Base-by-base conservation (phyloP, 805 yeast genomes). In the Saccharomyces paradoxus region DNA sequence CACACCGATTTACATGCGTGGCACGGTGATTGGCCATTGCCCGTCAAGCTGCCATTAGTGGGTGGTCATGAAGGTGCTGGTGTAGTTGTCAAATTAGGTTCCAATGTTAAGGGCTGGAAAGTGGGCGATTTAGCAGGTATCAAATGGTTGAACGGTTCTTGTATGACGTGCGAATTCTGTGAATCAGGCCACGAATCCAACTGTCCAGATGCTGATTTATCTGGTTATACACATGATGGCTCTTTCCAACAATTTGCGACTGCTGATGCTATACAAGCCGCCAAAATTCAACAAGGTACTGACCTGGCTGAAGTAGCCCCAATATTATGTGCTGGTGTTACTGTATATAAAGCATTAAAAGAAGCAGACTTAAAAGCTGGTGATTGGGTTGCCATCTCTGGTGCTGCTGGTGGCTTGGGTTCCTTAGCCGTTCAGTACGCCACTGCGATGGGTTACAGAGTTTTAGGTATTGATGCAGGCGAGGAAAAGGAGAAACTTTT, bases 181-280 rank as follows among this genome's bases (percentile, higher is more conserved):
- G 80, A 79, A 60, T 66, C 64, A 49, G 74, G 79, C 49, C 63
- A 69, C 55, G 86, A 81, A 69, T 73, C 84, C 50, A 79, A 77
- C 66, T 81, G 86, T 73, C 56, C 56, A 29, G 56, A 68, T 26
- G 82, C 81, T 14, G 82, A 76, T 55, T 71, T 79, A 56, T 78
- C 81, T 12, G 84, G 84, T 59, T 79, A 78, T 69, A 77, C 81
- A 13, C 81, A 77, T 58, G 82, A 79, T 60, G 84, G 96, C 58
- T 82, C 94, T 21, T 87, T 89, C 82, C 95, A 89, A 72, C 88
- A 88, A 73, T 88, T 86, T 68, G 92, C 91, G 41, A 83, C 91
- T 47, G 95, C 91, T 37, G 90, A 87, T 71, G 90, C 92, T 27
- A 77, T 85, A 50, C 94, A 87, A 68, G 95, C 94, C 31, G 94